A percentile compares a stretch with the other conserved stretches of the same genome.
These are phyloP conservation scores for Stagonosporopsis tanaceti DNA, from an alignment of 2,329 filamentous ascomycete genomes.

Conservation along the genomic window DNA sequence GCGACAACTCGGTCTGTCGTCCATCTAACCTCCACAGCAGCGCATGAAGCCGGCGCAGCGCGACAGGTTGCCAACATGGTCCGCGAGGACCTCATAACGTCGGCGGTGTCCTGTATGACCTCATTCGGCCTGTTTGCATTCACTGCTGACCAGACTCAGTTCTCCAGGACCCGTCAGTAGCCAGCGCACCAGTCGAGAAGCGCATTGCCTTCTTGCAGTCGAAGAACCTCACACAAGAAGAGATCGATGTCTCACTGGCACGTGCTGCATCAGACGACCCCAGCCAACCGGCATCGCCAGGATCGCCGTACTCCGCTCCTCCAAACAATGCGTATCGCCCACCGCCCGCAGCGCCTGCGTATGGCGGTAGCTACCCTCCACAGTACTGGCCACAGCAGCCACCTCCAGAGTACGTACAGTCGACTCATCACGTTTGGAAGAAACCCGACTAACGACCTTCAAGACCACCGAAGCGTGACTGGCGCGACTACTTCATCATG, in stretches of 20 bases:
- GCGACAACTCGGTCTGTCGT: conserved; percentile 8
- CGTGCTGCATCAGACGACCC: conserved; percentile 68
- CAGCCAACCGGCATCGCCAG: conserved; percentile 57
- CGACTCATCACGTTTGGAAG: background rate
- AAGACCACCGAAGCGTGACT: conserved; percentile 78
- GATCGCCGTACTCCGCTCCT: conserved; percentile 56
- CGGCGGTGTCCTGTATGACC: conserved; percentile 68
- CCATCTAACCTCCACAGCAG: conserved; percentile 7
- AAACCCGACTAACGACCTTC: conserved; percentile 21
- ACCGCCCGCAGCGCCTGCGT: conserved; percentile 55
- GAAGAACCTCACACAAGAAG: conserved; percentile 96
- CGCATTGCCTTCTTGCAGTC: conserved; percentile 91
- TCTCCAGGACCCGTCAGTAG: conserved; percentile 91
- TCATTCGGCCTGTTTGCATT: background rate
- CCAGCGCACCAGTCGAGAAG: conserved; percentile 89
- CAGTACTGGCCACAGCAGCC: conserved; percentile 62
- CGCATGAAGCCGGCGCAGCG: conserved; percentile 24
- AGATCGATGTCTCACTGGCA: conserved; percentile 84
- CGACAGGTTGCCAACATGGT: conserved; percentile 70
- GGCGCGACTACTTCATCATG: conserved; percentile 99
- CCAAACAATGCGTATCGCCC: conserved; percentile 55
- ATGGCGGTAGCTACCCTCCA: conserved; percentile 61
- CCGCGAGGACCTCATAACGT: conserved; percentile 90
- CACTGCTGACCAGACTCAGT: conserved; percentile 62
- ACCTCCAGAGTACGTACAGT: conserved; percentile 59